Conservation (phyloP, 371 early-diverging fungal species). For the Rhizopus delemar region DNA sequence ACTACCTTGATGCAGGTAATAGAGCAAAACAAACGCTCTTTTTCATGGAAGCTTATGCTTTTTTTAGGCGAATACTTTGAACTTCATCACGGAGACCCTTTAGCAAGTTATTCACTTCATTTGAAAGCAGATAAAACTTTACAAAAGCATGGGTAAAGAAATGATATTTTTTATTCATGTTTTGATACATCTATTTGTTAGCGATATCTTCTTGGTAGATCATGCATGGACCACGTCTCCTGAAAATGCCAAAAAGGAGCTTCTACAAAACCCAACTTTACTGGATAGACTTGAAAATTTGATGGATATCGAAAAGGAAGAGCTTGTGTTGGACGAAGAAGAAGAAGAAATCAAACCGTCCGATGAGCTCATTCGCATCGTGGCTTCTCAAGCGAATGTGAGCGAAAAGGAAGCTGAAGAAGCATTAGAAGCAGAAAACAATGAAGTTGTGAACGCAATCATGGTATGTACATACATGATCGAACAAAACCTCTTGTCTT, state of each 20-base stretch:
- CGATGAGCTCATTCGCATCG: slow-evolving; percentile 49
- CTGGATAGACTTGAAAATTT: slow-evolving; percentile 65
- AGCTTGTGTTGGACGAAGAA: slow-evolving; percentile 42
- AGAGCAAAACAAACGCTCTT: neutral
- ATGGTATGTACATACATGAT: slow-evolving; percentile 40
- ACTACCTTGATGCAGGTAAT: slow-evolving; percentile 65
- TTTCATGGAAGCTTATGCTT: neutral
- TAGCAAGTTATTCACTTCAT: slow-evolving; percentile 60
- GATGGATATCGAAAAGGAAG: slow-evolving; percentile 60
- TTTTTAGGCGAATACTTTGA: slow-evolving; percentile 44
- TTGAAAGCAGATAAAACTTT: slow-evolving; percentile 51
- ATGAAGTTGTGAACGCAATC: slow-evolving; percentile 69
- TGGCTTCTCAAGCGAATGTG: slow-evolving; percentile 65
- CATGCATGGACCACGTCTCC: slow-evolving; percentile 76
- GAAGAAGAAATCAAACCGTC: slow-evolving; percentile 27
- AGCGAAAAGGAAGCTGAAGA: slow-evolving; percentile 54
- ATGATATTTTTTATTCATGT: neutral
- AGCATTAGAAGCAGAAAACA: slow-evolving; percentile 58
- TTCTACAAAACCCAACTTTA: slow-evolving; percentile 51
- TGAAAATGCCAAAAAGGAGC: slow-evolving; percentile 56
- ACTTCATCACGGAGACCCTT: slow-evolving; percentile 60
- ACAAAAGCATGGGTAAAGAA: slow-evolving; percentile 53
- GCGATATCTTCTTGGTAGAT: slow-evolving; percentile 69
- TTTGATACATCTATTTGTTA: slow-evolving; percentile 9
- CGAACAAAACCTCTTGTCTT: neutral